Base-by-base conservation (phyloP, 208 protist species). In the Trypanosoma caninum region DNA sequence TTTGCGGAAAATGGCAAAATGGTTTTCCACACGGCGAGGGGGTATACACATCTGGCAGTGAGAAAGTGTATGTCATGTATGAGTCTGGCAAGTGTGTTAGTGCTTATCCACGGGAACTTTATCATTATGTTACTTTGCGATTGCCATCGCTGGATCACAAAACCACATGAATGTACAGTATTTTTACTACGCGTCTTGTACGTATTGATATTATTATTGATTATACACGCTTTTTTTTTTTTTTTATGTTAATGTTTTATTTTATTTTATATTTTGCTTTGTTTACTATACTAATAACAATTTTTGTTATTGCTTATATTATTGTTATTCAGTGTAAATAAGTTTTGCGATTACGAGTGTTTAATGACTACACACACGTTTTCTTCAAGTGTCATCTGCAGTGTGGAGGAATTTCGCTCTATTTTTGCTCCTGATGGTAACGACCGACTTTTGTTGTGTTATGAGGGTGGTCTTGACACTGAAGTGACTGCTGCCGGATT, bases 21-120 rank as follows among this genome's bases (percentile, higher is more conserved):
- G 87, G 84, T 51, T 41, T 76, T 34, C 81, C 81, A n/a, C 68
- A 82, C 16, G 80, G 87, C 27, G 64, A 84, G 20, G 87, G 71
- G 25, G 40, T 63, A 10, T 73, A 68, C 40, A 42, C 50, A 4
- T 27, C 20, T 20, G 34, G 45, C 9, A 47, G 37, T n/a, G 38
- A 61, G n/a, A 46, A 52, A 13, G 33, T 56, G 22, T 47, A 62
- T 34, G 33, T 72, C 2, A 34, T 31, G 8, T 70, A 59, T 55
- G 50, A 62, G 23, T 25, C 2, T n/a, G 56, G 69, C n/a, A 58
- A 23, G 41, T 64, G 62, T 56, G 33, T 48, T 40, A 6, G n/a
- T 6, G 14, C 20, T 16, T 37, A 40, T 10, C 34, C 58, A 13
- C 44, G 59, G n/a, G 60, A 42, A 13, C 16, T 37, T 25, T 56